These are phyloP conservation scores for Paramecium octaurelia DNA, from an alignment of 73 alveolate species.

Conservation along the genomic window DNA sequence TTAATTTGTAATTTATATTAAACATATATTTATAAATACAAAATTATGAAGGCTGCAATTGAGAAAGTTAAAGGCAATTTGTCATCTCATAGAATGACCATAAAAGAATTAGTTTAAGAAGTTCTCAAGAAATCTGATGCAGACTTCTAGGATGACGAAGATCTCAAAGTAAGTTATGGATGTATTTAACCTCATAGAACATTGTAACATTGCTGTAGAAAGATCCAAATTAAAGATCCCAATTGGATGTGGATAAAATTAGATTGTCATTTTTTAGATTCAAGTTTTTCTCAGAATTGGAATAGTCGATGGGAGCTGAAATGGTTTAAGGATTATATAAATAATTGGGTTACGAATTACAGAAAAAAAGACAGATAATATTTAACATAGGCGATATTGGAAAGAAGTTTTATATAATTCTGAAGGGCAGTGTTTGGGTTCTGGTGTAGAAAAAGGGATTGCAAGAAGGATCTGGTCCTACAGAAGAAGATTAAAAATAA, in stretches of 20 bases:
- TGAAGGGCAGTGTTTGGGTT: constrained; percentile 31
- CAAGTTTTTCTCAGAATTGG: constrained; percentile 34
- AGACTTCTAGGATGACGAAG: neutral
- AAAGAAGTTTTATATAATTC: constrained; percentile 22
- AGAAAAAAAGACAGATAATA: neutral
- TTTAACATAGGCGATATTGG: constrained; percentile 25
- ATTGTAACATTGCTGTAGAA: neutral
- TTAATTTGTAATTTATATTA: neutral
- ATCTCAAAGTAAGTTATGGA: neutral
- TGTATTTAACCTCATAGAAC: neutral
- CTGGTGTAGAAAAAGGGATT: constrained; percentile 5
- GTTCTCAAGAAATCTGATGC: neutral
- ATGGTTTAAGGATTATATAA: neutral
- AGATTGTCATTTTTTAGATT: constrained; percentile 43
- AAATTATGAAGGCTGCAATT: constrained; percentile 4
- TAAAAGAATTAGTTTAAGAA: neutral
- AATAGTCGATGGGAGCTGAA: constrained; percentile 34
- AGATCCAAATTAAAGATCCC: neutral
- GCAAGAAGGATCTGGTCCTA: constrained; percentile 23
- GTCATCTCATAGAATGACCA: neutral
- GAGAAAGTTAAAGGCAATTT: neutral
- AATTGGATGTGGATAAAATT: constrained; percentile 27
- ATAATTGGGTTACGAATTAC: constrained; percentile 28
- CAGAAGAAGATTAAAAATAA: neutral
- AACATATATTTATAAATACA: neutral